phyloP scores from a whole-genome alignment of 177 flowering plant species.

The Vitis hybrid region DNA sequence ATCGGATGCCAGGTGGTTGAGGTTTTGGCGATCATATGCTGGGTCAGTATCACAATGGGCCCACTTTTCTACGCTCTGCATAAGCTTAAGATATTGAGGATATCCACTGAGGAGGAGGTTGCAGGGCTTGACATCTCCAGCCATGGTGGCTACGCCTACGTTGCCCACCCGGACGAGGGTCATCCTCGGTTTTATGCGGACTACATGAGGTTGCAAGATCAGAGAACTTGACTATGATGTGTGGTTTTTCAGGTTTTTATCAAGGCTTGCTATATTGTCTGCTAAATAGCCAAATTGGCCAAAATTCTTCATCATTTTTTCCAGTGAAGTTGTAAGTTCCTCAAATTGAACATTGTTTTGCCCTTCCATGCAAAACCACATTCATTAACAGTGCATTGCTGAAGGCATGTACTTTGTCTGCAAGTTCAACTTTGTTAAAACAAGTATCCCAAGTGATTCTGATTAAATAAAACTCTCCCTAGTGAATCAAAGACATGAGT shows the following conservation, averaged over 20 bases:
- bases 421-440: too few relatives aligned
- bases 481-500: too few relatives aligned
- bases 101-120: conserved; percentile 49
- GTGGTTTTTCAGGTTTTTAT: too few relatives aligned
- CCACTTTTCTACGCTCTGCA: conserved; percentile 58
- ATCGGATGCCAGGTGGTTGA: conserved; percentile 57
- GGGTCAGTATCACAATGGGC: conserved; percentile 75
- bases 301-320: too few relatives aligned
- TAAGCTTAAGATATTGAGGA: conserved; percentile 48
- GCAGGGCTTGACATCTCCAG: conserved; percentile 74
- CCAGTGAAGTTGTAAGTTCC: too few relatives aligned
- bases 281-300: neutral
- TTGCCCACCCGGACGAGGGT: conserved; percentile 36
- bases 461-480: too few relatives aligned
- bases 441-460: too few relatives aligned
- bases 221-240: neutral
- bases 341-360: too few relatives aligned
- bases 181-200: conserved; percentile 47
- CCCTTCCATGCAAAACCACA: too few relatives aligned
- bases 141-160: conserved; percentile 71
- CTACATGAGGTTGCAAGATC: conserved; percentile 30
- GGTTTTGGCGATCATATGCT: conserved; percentile 45
- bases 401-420: too few relatives aligned
- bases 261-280: too few relatives aligned
- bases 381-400: too few relatives aligned